These are phyloP conservation scores for Oryza glaberrima DNA, from an alignment of 176 grass and related monocot genomes.

Conservation along the genomic window DNA sequence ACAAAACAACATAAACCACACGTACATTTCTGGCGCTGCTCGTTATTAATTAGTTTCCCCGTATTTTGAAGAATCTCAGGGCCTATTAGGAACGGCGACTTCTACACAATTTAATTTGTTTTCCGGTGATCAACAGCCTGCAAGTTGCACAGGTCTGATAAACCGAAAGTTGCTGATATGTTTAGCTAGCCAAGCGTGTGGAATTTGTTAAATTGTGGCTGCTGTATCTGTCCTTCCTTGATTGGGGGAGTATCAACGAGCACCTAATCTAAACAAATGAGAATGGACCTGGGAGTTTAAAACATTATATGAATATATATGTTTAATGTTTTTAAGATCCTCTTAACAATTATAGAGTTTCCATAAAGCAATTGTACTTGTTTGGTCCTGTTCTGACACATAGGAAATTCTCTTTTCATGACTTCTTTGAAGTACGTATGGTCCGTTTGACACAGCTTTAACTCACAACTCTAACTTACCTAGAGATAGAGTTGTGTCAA, in stretches of 20 bases:
- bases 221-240: neutral
- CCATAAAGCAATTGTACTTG: no score
- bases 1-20: neutral
- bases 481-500: no score
- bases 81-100: neutral
- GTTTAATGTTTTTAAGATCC: neutral
- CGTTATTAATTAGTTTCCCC: neutral
- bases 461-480: no score
- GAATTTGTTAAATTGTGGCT: constrained; percentile 16
- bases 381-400: no score
- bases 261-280: neutral
- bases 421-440: no score
- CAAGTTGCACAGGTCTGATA: neutral
- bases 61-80: constrained; percentile 2
- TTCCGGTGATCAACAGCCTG: neutral
- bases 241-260: constrained; percentile 4
- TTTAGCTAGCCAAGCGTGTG: constrained; percentile 28
- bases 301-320: neutral
- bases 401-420: no score
- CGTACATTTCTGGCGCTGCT: constrained; percentile 7
- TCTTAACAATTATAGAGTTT: neutral
- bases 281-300: neutral
- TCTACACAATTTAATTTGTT: neutral
- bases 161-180: neutral
- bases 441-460: no score